Conservation (phyloP, 768 basidiomycete species). For the Filobasidium floriforme region DNA sequence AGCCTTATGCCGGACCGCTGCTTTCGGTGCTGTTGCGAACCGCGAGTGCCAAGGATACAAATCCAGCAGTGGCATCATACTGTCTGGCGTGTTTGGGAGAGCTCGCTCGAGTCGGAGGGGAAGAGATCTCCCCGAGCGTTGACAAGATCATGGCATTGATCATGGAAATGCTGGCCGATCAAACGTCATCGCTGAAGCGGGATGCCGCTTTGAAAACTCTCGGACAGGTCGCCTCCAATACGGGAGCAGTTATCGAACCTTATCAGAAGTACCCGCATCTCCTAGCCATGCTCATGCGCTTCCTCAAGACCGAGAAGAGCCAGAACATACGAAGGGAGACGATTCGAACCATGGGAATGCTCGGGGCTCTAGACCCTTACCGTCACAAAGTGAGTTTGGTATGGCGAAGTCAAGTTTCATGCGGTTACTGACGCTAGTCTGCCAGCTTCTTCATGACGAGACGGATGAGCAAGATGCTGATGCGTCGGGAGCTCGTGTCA, state of each 20-base stretch:
- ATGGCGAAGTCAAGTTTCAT: background rate
- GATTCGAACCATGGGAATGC: slow-evolving; percentile 87
- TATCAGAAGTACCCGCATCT: slow-evolving; percentile 85
- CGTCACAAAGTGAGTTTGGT: slow-evolving; percentile 64
- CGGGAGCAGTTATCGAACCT: slow-evolving; percentile 87
- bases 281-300: slow-evolving; percentile 71
- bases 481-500: slow-evolving; percentile 49
- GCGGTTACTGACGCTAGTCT: slow-evolving; percentile 9
- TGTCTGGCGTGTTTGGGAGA: slow-evolving; percentile 92
- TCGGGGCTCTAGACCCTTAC: slow-evolving; percentile 94
- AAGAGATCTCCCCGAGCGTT: slow-evolving; percentile 75
- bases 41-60: slow-evolving; percentile 62
- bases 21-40: slow-evolving; percentile 85
- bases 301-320: slow-evolving; percentile 68
- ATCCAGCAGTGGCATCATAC: slow-evolving; percentile 80
- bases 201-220: slow-evolving; percentile 90
- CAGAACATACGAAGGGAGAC: slow-evolving; percentile 69
- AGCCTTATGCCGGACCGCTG: slow-evolving; percentile 90
- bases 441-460: slow-evolving; percentile 44
- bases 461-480: slow-evolving; percentile 61
- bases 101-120: slow-evolving; percentile 83
- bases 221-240: slow-evolving; percentile 90
- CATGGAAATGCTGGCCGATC: slow-evolving; percentile 79
- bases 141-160: slow-evolving; percentile 84
- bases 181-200: slow-evolving; percentile 68